Evolutionary conservation across 331 rosid species (phyloP).

Genomic region (Malus hybrid): DNA sequence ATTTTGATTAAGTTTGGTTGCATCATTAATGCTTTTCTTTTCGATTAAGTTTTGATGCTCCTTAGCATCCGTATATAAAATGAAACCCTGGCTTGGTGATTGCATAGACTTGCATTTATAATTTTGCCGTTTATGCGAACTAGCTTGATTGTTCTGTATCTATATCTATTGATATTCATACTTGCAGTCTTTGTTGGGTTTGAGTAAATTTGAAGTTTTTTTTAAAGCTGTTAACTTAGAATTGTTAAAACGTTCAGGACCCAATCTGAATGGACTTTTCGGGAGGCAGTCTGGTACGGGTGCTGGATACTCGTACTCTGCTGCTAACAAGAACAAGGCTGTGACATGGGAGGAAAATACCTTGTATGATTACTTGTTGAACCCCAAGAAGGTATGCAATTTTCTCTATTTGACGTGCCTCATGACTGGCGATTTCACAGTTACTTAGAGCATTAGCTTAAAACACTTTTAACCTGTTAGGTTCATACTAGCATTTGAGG

Average conservation of each 20-base stretch:
- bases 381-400: conserved; percentile 72
- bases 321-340: conserved; percentile 92
- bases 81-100: not conserved
- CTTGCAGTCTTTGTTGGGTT: not conserved
- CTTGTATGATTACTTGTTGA: conserved; percentile 73
- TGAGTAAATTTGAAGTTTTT: not conserved
- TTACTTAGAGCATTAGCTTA: too few relatives aligned
- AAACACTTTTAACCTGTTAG: too few relatives aligned
- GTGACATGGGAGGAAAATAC: conserved; percentile 86
- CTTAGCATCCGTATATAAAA: too few relatives aligned
- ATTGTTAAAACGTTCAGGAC: conserved; percentile 41
- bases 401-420: not conserved
- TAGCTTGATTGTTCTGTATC: not conserved
- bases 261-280: conserved; percentile 73
- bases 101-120: not conserved
- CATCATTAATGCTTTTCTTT: too few relatives aligned
- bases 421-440: not conserved
- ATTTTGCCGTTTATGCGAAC: not conserved
- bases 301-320: conserved; percentile 72
- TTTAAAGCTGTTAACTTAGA: not conserved
- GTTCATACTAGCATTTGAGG: not conserved
- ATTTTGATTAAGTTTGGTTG: too few relatives aligned
- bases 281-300: conserved; percentile 95
- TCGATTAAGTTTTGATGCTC: too few relatives aligned
- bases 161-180: not conserved